A percentile compares a stretch with the other conserved stretches of the same genome.
Conservation (phyloP, 345 rosid species). For the Boechera divaricarpa region DNA sequence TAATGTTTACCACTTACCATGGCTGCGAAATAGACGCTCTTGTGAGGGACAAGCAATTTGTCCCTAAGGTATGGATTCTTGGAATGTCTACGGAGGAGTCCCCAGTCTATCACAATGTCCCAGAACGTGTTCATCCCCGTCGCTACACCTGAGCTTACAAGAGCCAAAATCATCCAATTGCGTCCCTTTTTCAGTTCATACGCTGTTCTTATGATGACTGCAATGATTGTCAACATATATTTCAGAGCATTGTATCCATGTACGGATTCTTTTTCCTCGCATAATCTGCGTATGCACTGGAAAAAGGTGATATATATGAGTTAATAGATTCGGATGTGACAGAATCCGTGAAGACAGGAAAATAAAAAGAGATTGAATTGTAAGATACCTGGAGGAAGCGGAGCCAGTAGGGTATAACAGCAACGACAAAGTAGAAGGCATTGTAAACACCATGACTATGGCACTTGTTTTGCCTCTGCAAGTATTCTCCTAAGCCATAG, state of each 20-base stretch:
- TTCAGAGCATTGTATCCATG: constrained; percentile 68
- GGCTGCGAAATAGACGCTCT: constrained; percentile 67
- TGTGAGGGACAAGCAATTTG: constrained; percentile 63
- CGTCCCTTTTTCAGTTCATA: constrained; percentile 62
- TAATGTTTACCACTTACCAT: constrained; percentile 53
- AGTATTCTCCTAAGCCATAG: constrained; percentile 66
- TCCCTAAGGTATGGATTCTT: constrained; percentile 66
- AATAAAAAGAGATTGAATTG: neutral
- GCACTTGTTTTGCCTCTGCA: constrained; percentile 62
- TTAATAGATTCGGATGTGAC: constrained; percentile 7
- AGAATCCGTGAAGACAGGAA: neutral
- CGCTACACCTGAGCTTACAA: constrained; percentile 66
- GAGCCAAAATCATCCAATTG: constrained; percentile 64
- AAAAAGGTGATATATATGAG: neutral
- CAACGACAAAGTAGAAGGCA: constrained; percentile 64
- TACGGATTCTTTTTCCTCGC: constrained; percentile 60
- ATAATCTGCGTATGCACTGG: constrained; percentile 66
- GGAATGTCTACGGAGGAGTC: constrained; percentile 69
- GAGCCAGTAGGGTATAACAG: constrained; percentile 70
- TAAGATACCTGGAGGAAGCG: constrained; percentile 65
- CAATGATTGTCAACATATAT: constrained; percentile 67
- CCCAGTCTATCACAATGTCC: constrained; percentile 82
- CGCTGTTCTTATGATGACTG: constrained; percentile 63
- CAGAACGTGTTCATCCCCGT: constrained; percentile 58
- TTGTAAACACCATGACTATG: constrained; percentile 65